phyloP scores from a whole-genome alignment of 371 early-diverging fungal species.

The Mucor circinelloides region DNA sequence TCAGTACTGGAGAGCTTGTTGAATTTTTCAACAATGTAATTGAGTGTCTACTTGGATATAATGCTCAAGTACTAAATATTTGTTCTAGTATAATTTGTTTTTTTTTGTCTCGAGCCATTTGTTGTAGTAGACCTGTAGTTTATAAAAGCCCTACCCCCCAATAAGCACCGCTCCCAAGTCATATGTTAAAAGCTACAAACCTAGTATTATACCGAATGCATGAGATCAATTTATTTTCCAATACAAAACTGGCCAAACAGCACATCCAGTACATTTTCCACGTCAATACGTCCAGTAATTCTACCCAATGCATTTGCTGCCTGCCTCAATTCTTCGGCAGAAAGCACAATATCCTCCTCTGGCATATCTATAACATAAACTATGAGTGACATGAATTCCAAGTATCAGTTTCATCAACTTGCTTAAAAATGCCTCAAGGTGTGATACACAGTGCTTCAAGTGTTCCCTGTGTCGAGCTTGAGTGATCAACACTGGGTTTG shows the following conservation, averaged over 20 bases:
- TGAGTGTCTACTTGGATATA: no score
- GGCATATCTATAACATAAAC: constrained; percentile 30
- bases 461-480: constrained; percentile 77
- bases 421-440: constrained; percentile 60
- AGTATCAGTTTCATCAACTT: constrained; percentile 8
- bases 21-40: no score
- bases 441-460: constrained; percentile 60
- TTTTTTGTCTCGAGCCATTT: no score
- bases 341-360: constrained; percentile 62
- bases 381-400: background rate
- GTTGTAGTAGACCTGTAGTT: no score
- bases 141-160: no score
- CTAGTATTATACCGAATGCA: no score
- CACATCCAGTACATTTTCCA: constrained; percentile 78
- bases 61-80: no score
- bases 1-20: no score
- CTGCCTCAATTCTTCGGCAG: constrained; percentile 78
- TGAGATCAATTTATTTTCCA: constrained; percentile 62
- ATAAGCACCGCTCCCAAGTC: no score
- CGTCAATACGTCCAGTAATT: constrained; percentile 77
- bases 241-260: constrained; percentile 85
- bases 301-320: constrained; percentile 73
- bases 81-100: no score
- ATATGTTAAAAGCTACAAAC: no score
- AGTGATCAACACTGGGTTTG: constrained; percentile 59